Evolutionary conservation across 2,329 filamentous ascomycete genomes (phyloP), one percentile per base, ranked within the genome.

Genomic region (Verticillium zaregamsianum): DNA sequence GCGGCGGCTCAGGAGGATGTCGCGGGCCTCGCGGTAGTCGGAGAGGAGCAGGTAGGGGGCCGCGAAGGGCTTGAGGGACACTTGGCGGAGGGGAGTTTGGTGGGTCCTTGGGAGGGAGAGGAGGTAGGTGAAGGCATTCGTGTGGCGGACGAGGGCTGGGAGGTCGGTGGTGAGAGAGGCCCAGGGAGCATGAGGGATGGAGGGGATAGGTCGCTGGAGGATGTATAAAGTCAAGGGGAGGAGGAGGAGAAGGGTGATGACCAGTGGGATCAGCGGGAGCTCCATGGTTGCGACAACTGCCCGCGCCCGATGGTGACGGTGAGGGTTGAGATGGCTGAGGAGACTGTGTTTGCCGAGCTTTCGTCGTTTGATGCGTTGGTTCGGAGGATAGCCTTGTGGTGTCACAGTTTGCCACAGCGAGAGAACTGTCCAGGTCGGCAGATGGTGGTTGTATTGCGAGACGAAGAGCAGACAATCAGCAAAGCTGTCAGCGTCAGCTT

Each of bases 31-130:
- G 3, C 63, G 37, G 49, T 62, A 65, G 61, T 81, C 80, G 23
- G 73, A 70, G 4, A 84, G 64, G 4, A 84, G 61, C 1, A 84
- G 70, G 67, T 73, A 75, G 2, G 81, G 82, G 32, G 70, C 71
- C 1, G 66, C 64, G 17, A 81, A 72, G 1, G 81, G 80, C 7
- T 71, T 69, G 59, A 82, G 67, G 66, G 83, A 84, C 6, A 79
- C 69, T 65, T 85, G 82, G 6, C 77, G 68, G 61, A 84, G 73
- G 0, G 80, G 78, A 12, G 74, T 74, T 6, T 76, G 65, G 56
- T 76, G 71, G 70, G 75, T n/a, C 20, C 39, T 28, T 14, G 63
- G 4, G 6, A 49, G 45, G 3, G 45, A 49, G n/a, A 11, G 14
- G n/a, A 49, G 45, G 8, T 49, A 49, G 7, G 45, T 9, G 45